Base-by-base conservation (phyloP, 1,139 yeast genomes). In the Scheffersomyces cryptocercus region DNA sequence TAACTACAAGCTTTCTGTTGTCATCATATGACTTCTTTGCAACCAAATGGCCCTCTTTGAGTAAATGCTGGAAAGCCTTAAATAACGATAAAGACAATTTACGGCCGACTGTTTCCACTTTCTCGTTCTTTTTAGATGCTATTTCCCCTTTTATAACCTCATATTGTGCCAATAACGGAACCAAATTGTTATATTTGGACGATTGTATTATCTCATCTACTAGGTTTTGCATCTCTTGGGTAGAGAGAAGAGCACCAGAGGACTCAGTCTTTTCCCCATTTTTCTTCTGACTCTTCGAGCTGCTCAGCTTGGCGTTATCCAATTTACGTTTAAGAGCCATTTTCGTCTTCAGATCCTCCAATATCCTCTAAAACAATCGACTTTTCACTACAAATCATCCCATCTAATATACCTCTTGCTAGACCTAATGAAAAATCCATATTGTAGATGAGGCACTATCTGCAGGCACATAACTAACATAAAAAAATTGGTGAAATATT, bases 11-110 rank as follows among this genome's bases (percentile, higher is more conserved):
- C 36, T 65, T 58, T 46, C 73, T 70, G 49, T 80, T 77, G 12
- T 75, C 81, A 47, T 75, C 78, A 14, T 60, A 60, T 12, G 68
- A 61, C 37, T 70, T 68, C 30, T 64, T 63, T 15, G 55, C 53
- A 58, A 68, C 62, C 45, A 88, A 64, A 40, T 73, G 70, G 3
- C 79, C 79, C 9, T 73, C 67, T 36, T 71, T 68, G 44, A 84
- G 71, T 36, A 88, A 62, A 42, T 72, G 70, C 46, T 79, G 81
- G 62, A 88, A 89, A 5, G 81, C 61, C 50, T 79, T 79, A 55
- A 70, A 77, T 26, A 88, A 56, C 1, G 79, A 69, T 14, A 82
- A 59, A 0, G 84, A 70, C 33, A 85, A 56, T 29, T 75, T 67
- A 56, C 93, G 75, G 0, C 75, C 75, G 3, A 48, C 24, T 1